phyloP scores from a whole-genome alignment of 768 basidiomycete species.

The Russula abietina region DNA sequence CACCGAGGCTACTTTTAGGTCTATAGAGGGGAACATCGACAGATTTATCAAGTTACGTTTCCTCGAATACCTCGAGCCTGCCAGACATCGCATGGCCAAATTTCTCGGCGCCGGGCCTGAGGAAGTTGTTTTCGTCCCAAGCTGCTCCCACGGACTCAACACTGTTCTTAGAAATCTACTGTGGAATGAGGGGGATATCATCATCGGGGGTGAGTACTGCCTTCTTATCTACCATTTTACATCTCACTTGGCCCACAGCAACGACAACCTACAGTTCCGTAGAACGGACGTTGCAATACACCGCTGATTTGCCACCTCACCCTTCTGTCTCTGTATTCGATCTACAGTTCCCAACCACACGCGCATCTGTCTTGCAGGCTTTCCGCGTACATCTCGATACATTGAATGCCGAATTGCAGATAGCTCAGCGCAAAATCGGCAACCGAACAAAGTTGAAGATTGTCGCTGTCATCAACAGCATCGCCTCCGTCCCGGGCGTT shows the following conservation, averaged over 20 bases:
- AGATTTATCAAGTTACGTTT: slow-evolving; percentile 42
- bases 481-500: slow-evolving; percentile 56
- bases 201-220: slow-evolving; percentile 47
- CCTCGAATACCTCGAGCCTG: slow-evolving; percentile 34
- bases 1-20: slow-evolving; percentile 37
- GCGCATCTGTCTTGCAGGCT: slow-evolving; percentile 45
- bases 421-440: slow-evolving; percentile 19
- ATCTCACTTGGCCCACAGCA: slow-evolving; percentile 33
- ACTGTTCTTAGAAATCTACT: slow-evolving; percentile 61
- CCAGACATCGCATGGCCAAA: slow-evolving; percentile 42
- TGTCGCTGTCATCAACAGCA: slow-evolving; percentile 64
- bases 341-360: slow-evolving; percentile 52
- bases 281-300: slow-evolving; percentile 43
- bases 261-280: slow-evolving; percentile 56
- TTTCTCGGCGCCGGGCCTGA: slow-evolving; percentile 47
- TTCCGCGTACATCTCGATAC: slow-evolving; percentile 39
- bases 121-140: slow-evolving; percentile 55
- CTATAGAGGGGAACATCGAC: slow-evolving; percentile 52
- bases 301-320: slow-evolving; percentile 50
- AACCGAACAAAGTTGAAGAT: slow-evolving; percentile 39
- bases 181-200: slow-evolving; percentile 61
- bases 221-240: background rate
- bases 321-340: slow-evolving; percentile 46
- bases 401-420: slow-evolving; percentile 27
- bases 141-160: slow-evolving; percentile 60